Evolutionary conservation across 352 stramenopile species (phyloP).

Genomic region (Globisporangium ultimum): DNA sequence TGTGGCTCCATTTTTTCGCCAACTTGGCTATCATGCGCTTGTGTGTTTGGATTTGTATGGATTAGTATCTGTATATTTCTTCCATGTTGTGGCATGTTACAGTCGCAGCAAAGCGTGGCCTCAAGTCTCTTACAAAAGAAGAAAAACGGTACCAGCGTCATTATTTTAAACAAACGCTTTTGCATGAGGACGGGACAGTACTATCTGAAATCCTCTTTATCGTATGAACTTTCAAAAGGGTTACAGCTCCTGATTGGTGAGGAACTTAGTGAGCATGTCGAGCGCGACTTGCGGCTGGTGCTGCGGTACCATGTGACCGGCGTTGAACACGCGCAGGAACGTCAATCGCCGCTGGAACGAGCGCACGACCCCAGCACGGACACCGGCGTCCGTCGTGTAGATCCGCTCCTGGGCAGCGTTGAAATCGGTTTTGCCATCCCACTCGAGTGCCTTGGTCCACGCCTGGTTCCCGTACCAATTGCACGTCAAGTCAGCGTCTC

Average conservation of each 20-base stretch:
- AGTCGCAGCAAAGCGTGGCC: too few relatives aligned
- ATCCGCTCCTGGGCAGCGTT: slow-evolving; percentile 7
- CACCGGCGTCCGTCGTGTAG: not conserved
- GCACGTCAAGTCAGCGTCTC: slow-evolving; percentile 93
- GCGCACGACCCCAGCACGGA: not conserved
- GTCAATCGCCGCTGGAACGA: slow-evolving; percentile 9
- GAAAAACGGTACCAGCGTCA: too few relatives aligned
- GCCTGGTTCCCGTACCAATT: slow-evolving; percentile 93
- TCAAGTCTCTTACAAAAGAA: too few relatives aligned
- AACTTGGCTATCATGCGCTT: too few relatives aligned
- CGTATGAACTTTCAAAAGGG: too few relatives aligned
- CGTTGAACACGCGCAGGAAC: slow-evolving; percentile 31
- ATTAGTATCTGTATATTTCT: too few relatives aligned
- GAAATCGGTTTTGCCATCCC: slow-evolving; percentile 9
- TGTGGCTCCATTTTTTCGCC: too few relatives aligned
- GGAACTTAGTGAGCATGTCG: not conserved
- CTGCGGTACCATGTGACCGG: slow-evolving; percentile 42
- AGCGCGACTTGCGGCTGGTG: slow-evolving; percentile 18
- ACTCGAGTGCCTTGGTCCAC: slow-evolving; percentile 57
- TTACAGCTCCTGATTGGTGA: not conserved
- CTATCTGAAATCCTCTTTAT: too few relatives aligned
- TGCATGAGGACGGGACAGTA: too few relatives aligned
- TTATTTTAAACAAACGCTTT: too few relatives aligned
- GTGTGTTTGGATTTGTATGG: too few relatives aligned
- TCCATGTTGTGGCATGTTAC: too few relatives aligned